Percentiles rank a stretch among this genome's conserved stretches.
These are phyloP conservation scores for Aspergillus pseudotamarii DNA, from an alignment of 2,329 filamentous ascomycete genomes.

Conservation along the genomic window DNA sequence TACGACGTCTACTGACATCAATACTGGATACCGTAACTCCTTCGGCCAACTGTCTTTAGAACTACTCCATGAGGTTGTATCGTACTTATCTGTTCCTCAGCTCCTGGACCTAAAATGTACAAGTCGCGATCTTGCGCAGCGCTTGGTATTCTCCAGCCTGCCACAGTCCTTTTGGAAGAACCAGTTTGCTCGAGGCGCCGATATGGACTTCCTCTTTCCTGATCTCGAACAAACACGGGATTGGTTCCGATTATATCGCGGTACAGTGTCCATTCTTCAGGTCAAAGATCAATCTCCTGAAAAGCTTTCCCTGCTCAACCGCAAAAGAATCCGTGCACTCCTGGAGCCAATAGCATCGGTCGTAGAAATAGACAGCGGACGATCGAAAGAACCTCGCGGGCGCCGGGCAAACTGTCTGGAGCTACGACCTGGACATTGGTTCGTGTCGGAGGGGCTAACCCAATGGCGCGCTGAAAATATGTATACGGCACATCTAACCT, in stretches of 20 bases:
- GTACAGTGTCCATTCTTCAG: background rate
- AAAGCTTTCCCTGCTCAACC: slow-evolving; percentile 8
- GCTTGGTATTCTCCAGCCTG: background rate
- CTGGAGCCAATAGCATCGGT: slow-evolving; percentile 18
- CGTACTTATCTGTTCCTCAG: slow-evolving; percentile 9
- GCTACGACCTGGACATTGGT: background rate
- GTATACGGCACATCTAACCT: background rate
- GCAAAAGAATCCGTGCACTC: slow-evolving; percentile 14
- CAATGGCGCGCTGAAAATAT: background rate
- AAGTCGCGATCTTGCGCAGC: slow-evolving; percentile 2
- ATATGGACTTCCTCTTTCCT: slow-evolving; percentile 19
- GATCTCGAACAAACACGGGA: background rate
- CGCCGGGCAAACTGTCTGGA: background rate
- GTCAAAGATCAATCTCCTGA: background rate
- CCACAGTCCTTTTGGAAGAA: slow-evolving; percentile 20
- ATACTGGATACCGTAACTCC: background rate
- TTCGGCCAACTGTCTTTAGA: slow-evolving; percentile 8
- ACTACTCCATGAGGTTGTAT: slow-evolving; percentile 6
- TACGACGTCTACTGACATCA: background rate
- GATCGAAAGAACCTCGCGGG: background rate
- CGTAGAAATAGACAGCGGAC: slow-evolving; percentile 9
- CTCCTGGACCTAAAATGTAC: slow-evolving; percentile 3
- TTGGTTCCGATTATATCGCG: slow-evolving; percentile 15
- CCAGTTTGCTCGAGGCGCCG: slow-evolving; percentile 15
- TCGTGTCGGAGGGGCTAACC: background rate